A percentile compares a stretch with the other conserved stretches of the same genome.
Conservation (phyloP, 1,284 basidiomycete species). For the Microbotryomycetes sp. region DNA sequence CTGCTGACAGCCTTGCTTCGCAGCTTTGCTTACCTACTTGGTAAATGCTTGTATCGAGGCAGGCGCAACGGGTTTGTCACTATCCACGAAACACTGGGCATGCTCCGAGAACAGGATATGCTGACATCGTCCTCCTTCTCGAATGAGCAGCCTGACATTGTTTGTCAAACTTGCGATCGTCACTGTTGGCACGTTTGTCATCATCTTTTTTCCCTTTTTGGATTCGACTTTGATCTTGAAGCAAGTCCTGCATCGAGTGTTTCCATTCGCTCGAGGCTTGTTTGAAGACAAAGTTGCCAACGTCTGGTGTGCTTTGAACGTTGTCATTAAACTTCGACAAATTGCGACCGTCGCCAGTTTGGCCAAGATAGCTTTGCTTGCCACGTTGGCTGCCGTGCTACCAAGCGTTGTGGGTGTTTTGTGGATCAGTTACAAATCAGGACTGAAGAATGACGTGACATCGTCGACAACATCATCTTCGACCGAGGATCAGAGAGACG, state of each 20-base stretch:
- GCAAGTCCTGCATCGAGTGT: conserved; percentile 72
- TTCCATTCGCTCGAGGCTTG: conserved; percentile 80
- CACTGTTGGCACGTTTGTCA: conserved; percentile 52
- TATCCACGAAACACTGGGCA: background rate
- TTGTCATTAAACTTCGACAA: conserved; percentile 71
- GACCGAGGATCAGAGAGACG: background rate
- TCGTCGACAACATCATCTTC: background rate
- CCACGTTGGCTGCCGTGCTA: conserved; percentile 42
- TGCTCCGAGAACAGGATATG: too few species aligned
- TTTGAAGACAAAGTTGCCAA: conserved; percentile 97
- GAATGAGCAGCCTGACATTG: conserved; percentile 51
- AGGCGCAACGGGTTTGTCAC: conserved; percentile 56
- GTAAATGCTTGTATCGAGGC: conserved; percentile 70
- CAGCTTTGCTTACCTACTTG: conserved; percentile 59
- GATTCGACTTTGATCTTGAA: conserved; percentile 51
- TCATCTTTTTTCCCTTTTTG: conserved; percentile 70
- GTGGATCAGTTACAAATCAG: conserved; percentile 27
- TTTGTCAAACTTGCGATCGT: conserved; percentile 60
- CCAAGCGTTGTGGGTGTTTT: conserved; percentile 38
- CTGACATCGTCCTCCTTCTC: too few species aligned
- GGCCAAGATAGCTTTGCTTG: conserved; percentile 41
- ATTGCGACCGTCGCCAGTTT: conserved; percentile 34
- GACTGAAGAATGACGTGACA: background rate
- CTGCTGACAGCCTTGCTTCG: background rate
- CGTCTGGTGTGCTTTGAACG: conserved; percentile 85